These are phyloP conservation scores for Syzygium aqueum DNA, from an alignment of 345 rosid genomes.

Conservation along the genomic window DNA sequence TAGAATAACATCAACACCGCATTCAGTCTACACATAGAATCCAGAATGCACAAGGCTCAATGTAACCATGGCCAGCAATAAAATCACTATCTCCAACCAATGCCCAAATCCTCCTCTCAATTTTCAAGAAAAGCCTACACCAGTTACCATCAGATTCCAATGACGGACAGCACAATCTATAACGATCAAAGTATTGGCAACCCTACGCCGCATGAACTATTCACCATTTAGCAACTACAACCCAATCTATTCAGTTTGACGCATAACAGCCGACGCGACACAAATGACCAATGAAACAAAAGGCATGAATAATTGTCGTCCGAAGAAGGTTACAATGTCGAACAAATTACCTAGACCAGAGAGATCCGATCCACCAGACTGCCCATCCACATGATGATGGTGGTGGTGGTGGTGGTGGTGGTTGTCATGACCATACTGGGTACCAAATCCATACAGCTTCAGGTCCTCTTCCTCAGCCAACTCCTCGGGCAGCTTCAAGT, in stretches of 20 bases:
- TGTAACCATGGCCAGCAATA: not conserved
- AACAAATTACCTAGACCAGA: constrained; percentile 46
- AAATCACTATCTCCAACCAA: not conserved
- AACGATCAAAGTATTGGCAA: not conserved
- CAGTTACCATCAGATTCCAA: not conserved
- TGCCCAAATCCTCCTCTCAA: not conserved
- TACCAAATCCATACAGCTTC: constrained; percentile 68
- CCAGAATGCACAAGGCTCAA: not conserved
- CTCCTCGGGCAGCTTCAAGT: constrained; percentile 70
- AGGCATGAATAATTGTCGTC: not conserved
- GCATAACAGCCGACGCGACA: not conserved
- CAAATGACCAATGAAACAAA: not conserved
- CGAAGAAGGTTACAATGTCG: not conserved
- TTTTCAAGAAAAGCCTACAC: not conserved
- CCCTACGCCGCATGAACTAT: not conserved
- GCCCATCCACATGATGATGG: constrained; percentile 3
- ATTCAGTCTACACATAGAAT: not conserved
- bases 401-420: constrained; percentile 10
- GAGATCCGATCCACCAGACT: constrained; percentile 25
- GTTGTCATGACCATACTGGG: constrained; percentile 27
- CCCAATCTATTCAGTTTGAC: not conserved
- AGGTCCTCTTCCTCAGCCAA: constrained; percentile 92
- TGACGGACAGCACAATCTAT: not conserved
- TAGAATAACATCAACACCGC: not conserved
- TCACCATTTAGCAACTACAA: not conserved